Conservation (phyloP, 2,329 filamentous ascomycete species). For the Cordyceps cicadae region DNA sequence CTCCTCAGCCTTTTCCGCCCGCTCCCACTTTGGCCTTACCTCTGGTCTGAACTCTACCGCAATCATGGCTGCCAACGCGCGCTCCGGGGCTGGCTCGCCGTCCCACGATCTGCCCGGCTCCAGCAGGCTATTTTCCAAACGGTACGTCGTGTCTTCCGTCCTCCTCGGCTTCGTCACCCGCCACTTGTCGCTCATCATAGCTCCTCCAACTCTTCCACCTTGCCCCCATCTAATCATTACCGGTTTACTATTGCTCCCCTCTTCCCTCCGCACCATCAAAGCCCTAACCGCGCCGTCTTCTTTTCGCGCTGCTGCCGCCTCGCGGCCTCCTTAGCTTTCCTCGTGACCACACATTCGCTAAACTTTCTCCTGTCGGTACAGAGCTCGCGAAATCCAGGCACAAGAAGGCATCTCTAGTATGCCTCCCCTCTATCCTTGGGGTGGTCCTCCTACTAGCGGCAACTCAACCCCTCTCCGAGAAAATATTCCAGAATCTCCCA, state of each 20-base stretch:
- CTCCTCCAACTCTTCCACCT: conserved; percentile 8
- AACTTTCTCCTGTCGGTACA: conserved; percentile 28
- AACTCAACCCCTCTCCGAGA: conserved; percentile 94
- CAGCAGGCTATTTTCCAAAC: conserved; percentile 78
- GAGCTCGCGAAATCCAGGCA: conserved; percentile 91
- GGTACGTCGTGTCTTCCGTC: conserved; percentile 47
- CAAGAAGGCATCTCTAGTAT: conserved; percentile 76
- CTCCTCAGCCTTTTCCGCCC: conserved; percentile 46
- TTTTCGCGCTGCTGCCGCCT: not conserved
- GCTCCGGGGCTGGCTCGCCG: conserved; percentile 90
- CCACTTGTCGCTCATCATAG: not conserved
- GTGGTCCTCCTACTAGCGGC: conserved; percentile 90
- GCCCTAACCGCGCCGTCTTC: not conserved
- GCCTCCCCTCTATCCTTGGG: conserved; percentile 68
- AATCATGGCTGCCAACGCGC: conserved; percentile 52
- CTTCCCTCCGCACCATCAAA: not conserved
- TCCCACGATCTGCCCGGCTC: conserved; percentile 77
- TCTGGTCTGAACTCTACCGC: conserved; percentile 50
- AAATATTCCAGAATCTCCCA: conserved; percentile 94
- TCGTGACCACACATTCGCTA: not conserved
- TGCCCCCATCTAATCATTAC: not conserved
- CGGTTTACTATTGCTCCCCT: not conserved
- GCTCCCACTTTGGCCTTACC: conserved; percentile 65
- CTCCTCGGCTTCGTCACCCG: not conserved
- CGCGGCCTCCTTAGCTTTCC: not conserved